These are phyloP conservation scores for Plenodomus tracheiphilus DNA, from an alignment of 2,329 filamentous ascomycete species.

Conservation along the genomic window DNA sequence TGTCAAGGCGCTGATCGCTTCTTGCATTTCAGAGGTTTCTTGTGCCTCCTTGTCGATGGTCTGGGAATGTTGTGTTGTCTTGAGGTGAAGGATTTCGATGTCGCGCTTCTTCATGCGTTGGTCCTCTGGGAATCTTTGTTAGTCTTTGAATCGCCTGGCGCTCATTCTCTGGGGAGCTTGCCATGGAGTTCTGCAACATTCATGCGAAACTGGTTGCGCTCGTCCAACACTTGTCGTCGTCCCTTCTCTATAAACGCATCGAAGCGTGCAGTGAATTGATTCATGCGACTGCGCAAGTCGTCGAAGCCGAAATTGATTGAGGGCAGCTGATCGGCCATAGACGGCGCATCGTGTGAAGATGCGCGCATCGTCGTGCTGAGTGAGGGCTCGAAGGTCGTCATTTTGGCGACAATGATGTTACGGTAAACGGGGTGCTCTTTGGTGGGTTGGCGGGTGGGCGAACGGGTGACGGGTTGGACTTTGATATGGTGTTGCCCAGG, in stretches of 20 bases:
- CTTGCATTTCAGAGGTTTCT: conserved; percentile 69
- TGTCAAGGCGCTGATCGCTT: conserved; percentile 60
- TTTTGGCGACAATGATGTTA: conserved; percentile 48
- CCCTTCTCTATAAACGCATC: conserved; percentile 93
- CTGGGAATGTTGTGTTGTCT: conserved; percentile 70
- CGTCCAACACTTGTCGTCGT: conserved; percentile 84
- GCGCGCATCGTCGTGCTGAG: conserved; percentile 67
- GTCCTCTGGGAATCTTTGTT: conserved; percentile 66
- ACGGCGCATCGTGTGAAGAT: conserved; percentile 62
- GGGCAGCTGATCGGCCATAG: conserved; percentile 77
- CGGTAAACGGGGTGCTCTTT: no score
- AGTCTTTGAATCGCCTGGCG: no score
- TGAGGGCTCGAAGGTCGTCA: conserved; percentile 69
- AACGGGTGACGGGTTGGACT: no score
- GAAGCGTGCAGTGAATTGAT: conserved; percentile 85
- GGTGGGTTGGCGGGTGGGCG: no score
- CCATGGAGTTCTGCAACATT: conserved; percentile 89
- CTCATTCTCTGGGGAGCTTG: no score
- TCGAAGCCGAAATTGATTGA: conserved; percentile 96
- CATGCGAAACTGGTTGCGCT: conserved; percentile 91
- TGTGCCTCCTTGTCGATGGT: conserved; percentile 75
- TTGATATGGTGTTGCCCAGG: no score
- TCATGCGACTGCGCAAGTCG: conserved; percentile 92
- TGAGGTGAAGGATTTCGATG: conserved; percentile 78
- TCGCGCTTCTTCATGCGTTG: conserved; percentile 86